These are phyloP conservation scores for Dictyostelium purpureum DNA, from an alignment of 78 protist species.

Conservation along the genomic window DNA sequence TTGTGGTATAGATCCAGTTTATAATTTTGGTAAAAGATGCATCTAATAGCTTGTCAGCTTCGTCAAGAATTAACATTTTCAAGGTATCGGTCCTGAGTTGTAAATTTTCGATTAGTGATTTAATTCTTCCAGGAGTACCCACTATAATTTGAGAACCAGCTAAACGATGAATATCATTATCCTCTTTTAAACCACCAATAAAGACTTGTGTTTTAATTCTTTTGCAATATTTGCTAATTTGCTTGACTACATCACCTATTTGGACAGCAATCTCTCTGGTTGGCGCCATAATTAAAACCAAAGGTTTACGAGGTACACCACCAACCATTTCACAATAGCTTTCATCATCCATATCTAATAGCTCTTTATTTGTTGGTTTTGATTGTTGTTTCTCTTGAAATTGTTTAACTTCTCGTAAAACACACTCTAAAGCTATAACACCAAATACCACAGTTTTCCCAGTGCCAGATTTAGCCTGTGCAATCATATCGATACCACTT, in stretches of 20 bases:
- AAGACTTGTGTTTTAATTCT: slow-evolving; percentile 25
- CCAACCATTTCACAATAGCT: slow-evolving; percentile 22
- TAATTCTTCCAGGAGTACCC: slow-evolving; percentile 98
- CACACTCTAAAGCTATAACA: slow-evolving; percentile 24
- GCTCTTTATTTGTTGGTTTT: not conserved
- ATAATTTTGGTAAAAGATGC: slow-evolving; percentile 32
- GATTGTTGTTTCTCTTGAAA: not conserved
- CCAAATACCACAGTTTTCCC: slow-evolving; percentile 87
- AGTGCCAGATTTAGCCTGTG: slow-evolving; percentile 84
- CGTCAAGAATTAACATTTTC: slow-evolving; percentile 82
- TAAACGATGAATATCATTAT: slow-evolving; percentile 1
- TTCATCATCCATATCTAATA: slow-evolving; percentile 59
- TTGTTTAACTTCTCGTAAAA: not conserved
- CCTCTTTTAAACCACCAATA: slow-evolving; percentile 38
- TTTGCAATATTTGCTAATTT: not conserved
- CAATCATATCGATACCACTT: slow-evolving; percentile 79
- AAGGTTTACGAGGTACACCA: slow-evolving; percentile 56
- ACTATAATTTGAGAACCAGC: slow-evolving; percentile 92
- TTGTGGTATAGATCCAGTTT: slow-evolving; percentile 40
- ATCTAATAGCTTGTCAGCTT: slow-evolving; percentile 93
- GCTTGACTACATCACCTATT: slow-evolving; percentile 18
- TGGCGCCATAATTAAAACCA: slow-evolving; percentile 55
- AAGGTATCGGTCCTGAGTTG: slow-evolving; percentile 42
- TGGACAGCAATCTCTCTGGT: slow-evolving; percentile 83
- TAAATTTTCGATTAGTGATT: slow-evolving; percentile 17